These are phyloP conservation scores for Brasenia schreberi DNA, from an alignment of 164 flowering plant species.

Conservation along the genomic window DNA sequence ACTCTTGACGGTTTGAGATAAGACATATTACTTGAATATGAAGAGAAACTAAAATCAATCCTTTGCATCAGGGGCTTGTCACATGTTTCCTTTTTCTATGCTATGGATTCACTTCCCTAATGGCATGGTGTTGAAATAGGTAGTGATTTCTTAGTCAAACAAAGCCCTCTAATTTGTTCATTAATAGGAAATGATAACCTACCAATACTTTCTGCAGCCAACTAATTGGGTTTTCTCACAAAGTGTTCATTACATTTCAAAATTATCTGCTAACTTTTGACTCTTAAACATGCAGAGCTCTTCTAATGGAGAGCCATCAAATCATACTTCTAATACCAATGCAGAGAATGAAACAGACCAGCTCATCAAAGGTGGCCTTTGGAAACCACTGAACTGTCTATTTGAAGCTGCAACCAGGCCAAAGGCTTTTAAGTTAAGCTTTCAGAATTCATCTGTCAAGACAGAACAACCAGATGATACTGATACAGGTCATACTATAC, in stretches of 20 bases:
- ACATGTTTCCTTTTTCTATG: too few species aligned
- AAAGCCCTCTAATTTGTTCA: too few species aligned
- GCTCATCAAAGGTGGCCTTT: slow-evolving; percentile 61
- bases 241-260: neutral
- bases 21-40: too few species aligned
- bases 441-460: slow-evolving; percentile 31
- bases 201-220: neutral
- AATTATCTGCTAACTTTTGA: neutral
- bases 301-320: slow-evolving; percentile 36
- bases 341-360: slow-evolving; percentile 28
- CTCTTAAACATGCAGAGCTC: slow-evolving; percentile 28
- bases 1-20: too few species aligned
- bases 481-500: slow-evolving; percentile 14
- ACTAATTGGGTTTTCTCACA: neutral
- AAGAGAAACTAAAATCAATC: too few species aligned
- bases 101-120: too few species aligned
- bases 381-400: slow-evolving; percentile 86
- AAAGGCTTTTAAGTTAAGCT: slow-evolving; percentile 40
- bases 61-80: too few species aligned
- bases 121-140: too few species aligned
- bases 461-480: slow-evolving; percentile 19
- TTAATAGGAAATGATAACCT: too few species aligned
- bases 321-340: slow-evolving; percentile 21
- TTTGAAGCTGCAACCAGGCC: slow-evolving; percentile 90
- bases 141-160: too few species aligned